Base-by-base conservation (phyloP, 1,284 basidiomycete species). In the Boletellus deceptivus region DNA sequence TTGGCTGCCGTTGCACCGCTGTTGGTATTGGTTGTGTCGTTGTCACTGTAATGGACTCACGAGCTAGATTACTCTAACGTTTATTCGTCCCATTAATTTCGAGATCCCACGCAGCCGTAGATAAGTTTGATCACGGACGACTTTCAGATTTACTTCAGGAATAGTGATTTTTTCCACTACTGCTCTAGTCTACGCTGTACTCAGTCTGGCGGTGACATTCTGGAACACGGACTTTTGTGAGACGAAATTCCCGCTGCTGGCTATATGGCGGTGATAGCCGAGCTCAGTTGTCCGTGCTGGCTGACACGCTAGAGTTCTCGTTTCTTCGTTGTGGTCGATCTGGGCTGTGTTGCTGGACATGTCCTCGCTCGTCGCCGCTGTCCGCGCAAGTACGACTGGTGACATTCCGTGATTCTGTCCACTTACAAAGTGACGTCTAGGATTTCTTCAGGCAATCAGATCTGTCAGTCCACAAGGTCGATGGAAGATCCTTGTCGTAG, bases 401-500 rank as follows among this genome's bases (percentile, higher is more conserved):
- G 35, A 20, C 31, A 39, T 46, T 38, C 24, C 33, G 4, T 27
- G 6, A 37, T 27, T 29, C 22, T n/a, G 37, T 51, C 22, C 9
- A 49, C 49, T 57, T 49, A 52, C 31, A 22, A 49, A 10, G 11
- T 48, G 17, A 24, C 37, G 22, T 47, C 13, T 61, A 92, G 89
- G 84, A 65, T 89, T 91, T 66, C 75, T 92, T 51, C 85, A 90
- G 50, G 84, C 86, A 24, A 86, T 92, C 64, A 80, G 87, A 68
- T 89, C 86, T 44, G 83, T 92, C 42, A 84, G 91, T 62, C 89
- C 91, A 3, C 82, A 84, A 8, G 82, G 81, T 52, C 75, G 81
- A 79, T 99, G 96, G 96, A 99, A 99, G 81, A 89, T 96, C 62
- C 82, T 99, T 44, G 92, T 99, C 54, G 91, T 98, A 38, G 96